Percentiles rank a stretch among this genome's conserved stretches.
These are phyloP conservation scores for Dothistroma pini DNA, from an alignment of 2,329 filamentous ascomycete species.

Conservation along the genomic window DNA sequence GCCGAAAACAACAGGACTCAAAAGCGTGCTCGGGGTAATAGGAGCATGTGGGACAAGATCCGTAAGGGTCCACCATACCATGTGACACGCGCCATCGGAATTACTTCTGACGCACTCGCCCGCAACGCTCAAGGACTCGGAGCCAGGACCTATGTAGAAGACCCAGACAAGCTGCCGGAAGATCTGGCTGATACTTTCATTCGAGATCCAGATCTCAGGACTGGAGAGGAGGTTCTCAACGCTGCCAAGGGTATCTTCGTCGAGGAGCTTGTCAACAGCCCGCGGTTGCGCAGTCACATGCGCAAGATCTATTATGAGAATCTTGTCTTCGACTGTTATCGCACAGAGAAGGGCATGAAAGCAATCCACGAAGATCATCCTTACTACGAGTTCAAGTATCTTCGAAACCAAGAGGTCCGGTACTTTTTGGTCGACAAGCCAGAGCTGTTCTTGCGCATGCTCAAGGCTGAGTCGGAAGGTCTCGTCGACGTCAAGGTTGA, in stretches of 20 bases:
- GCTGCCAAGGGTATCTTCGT: constrained; percentile 84
- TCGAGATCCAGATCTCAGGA: constrained; percentile 67
- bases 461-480: constrained; percentile 93
- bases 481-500: constrained; percentile 79
- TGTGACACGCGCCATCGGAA: constrained; percentile 84
- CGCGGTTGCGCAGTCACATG: constrained; percentile 84
- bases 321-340: constrained; percentile 78
- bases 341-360: constrained; percentile 90
- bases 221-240: constrained; percentile 68
- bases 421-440: constrained; percentile 74
- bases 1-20: constrained; percentile 64
- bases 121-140: constrained; percentile 78
- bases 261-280: constrained; percentile 84
- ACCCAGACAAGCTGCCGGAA: constrained; percentile 73
- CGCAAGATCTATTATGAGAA: constrained; percentile 77
- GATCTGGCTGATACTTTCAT: constrained; percentile 80
- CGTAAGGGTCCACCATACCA: constrained; percentile 74
- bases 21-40: constrained; percentile 76
- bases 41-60: constrained; percentile 77
- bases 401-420: constrained; percentile 72
- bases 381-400: constrained; percentile 97
- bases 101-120: constrained; percentile 82
- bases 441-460: constrained; percentile 92
- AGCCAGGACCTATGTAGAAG: constrained; percentile 77
- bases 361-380: constrained; percentile 93